Conservation (phyloP, 257 asterid species). For the Solanum megistacrolobum region DNA sequence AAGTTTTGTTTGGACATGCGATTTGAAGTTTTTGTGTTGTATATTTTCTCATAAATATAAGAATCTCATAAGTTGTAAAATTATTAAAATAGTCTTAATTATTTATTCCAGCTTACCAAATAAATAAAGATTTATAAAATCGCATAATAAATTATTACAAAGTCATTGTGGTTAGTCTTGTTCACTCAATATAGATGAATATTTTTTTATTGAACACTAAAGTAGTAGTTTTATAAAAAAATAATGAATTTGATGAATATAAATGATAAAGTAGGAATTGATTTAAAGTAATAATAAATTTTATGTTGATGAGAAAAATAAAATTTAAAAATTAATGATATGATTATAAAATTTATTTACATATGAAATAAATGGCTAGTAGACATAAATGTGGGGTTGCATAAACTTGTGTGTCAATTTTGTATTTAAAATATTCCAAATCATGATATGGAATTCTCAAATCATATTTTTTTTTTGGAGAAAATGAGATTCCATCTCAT, state of each 20-base stretch:
- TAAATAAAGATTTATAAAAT: too few relatives aligned
- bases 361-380: not conserved
- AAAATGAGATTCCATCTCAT: not conserved
- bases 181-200: not conserved
- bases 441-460: not conserved
- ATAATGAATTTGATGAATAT: too few relatives aligned
- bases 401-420: not conserved
- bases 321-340: too few relatives aligned
- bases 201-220: too few relatives aligned
- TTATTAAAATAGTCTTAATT: too few relatives aligned
- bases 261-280: not conserved
- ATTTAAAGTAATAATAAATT: not conserved
- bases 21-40: too few relatives aligned
- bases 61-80: too few relatives aligned
- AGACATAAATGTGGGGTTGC: not conserved
- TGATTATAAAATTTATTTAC: too few relatives aligned
- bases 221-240: not conserved
- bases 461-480: too few relatives aligned
- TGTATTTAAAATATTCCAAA: not conserved
- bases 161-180: not conserved
- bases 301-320: too few relatives aligned
- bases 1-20: too few relatives aligned
- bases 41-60: too few relatives aligned
- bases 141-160: not conserved
- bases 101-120: not conserved